Percentiles rank a stretch among this genome's conserved stretches.
Conservation (phyloP, 106 monocot genomes). For the Platanthera zijinensis region DNA sequence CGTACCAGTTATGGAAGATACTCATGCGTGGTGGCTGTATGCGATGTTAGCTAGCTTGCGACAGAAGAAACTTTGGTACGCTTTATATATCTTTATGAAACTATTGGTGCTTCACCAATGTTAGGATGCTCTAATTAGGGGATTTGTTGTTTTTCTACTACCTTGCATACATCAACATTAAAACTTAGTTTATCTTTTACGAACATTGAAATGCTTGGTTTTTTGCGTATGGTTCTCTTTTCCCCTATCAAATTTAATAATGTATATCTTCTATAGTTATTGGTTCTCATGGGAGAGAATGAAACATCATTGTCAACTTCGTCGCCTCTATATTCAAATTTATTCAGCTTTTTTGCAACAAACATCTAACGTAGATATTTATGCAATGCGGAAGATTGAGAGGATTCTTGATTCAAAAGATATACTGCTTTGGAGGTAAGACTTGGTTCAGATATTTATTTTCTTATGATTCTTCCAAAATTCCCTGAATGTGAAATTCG, state of each 20-base stretch:
- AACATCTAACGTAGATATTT: conserved; percentile 31
- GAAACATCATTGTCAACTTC: conserved; percentile 80
- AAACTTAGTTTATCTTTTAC: background rate
- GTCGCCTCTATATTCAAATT: conserved; percentile 79
- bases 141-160: background rate
- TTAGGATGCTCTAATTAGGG: background rate
- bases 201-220: background rate
- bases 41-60: conserved; percentile 73
- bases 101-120: background rate
- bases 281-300: conserved; percentile 96
- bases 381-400: conserved; percentile 72
- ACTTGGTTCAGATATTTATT: background rate
- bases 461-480: background rate
- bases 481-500: background rate
- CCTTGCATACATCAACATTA: background rate
- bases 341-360: conserved; percentile 66
- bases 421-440: conserved; percentile 86
- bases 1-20: conserved; percentile 54
- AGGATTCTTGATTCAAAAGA: conserved; percentile 88
- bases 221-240: background rate
- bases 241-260: background rate
- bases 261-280: conserved; percentile 28
- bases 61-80: conserved; percentile 85
- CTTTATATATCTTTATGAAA: background rate
- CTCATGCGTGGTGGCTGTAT: conserved; percentile 91